Conservation (phyloP, 495 filamentous ascomycete genomes). For the Penicillium bialowiezense region DNA sequence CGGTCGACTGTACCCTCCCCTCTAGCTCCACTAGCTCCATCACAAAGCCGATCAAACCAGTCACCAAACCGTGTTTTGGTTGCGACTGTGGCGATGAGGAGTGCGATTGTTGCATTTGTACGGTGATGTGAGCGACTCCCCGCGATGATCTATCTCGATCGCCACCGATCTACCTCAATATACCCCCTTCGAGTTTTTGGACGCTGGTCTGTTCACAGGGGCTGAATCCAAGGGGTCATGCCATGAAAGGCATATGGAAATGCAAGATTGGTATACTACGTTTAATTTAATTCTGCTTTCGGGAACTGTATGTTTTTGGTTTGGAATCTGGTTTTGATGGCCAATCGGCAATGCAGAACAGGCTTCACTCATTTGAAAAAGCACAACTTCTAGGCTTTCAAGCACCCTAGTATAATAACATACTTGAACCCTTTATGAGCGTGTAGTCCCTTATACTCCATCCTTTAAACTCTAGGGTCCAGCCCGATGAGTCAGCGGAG, state of each 20-base stretch:
- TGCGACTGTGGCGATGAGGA: conserved; percentile 45
- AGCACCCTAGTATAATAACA: no score
- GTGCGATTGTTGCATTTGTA: conserved; percentile 46
- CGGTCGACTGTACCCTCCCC: conserved; percentile 32
- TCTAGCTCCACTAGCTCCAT: conserved; percentile 35
- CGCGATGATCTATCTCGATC: not conserved
- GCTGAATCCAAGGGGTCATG: not conserved
- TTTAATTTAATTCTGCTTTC: not conserved
- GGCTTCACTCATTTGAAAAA: no score
- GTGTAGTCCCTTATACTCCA: no score
- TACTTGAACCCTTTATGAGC: no score
- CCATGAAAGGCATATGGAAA: no score
- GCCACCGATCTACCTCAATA: not conserved
- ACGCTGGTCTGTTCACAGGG: not conserved
- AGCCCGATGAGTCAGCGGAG: conserved; percentile 8
- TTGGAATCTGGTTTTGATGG: not conserved
- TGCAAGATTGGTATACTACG: no score
- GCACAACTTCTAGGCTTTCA: no score
- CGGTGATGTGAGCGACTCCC: conserved; percentile 34
- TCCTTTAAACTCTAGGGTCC: no score
- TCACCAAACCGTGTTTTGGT: conserved; percentile 45
- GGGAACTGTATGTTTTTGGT: no score
- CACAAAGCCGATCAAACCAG: conserved; percentile 40
- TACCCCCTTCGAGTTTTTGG: not conserved
- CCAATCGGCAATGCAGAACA: no score